Conservation (phyloP, 2,329 filamentous ascomycete species). For the Dothistroma septosporum region DNA sequence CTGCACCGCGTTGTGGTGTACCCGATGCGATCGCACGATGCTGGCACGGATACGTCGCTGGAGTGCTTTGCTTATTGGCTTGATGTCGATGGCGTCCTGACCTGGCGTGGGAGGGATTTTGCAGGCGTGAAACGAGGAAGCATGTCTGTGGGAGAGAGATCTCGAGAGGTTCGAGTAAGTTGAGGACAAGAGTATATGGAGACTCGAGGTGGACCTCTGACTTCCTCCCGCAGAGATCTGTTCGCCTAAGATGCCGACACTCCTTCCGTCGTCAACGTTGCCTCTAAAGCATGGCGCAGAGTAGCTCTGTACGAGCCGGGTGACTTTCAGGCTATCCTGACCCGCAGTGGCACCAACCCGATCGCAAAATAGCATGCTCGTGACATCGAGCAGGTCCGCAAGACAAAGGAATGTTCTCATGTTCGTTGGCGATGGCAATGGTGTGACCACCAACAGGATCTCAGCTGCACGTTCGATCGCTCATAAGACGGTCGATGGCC, state of each 20-base stretch:
- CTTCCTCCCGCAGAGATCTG: conserved; percentile 49
- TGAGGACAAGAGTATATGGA: not conserved
- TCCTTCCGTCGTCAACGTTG: conserved; percentile 72
- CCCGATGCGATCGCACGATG: not conserved
- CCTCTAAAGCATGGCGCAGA: conserved; percentile 71
- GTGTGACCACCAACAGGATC: conserved; percentile 60
- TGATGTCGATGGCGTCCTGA: not conserved
- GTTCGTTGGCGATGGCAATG: conserved; percentile 72
- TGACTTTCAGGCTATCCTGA: conserved; percentile 70
- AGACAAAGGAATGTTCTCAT: conserved; percentile 71
- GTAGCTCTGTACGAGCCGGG: conserved; percentile 75
- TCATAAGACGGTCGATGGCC: conserved; percentile 79
- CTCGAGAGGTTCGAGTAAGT: not conserved
- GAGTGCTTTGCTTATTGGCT: not conserved
- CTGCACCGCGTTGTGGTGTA: not conserved
- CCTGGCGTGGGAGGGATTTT: not conserved
- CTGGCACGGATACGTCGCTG: not conserved
- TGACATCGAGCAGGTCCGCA: conserved; percentile 63
- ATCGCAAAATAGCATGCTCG: conserved; percentile 73
- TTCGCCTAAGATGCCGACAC: conserved; percentile 69
- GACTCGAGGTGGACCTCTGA: conserved; percentile 36
- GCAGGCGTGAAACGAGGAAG: not conserved
- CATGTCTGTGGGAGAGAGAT: not conserved
- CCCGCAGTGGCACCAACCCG: conserved; percentile 67
- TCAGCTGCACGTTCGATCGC: conserved; percentile 70